Evolutionary conservation across 176 grass and related monocot species (phyloP).

Genomic region (Ampelocalamus luodianensis): DNA sequence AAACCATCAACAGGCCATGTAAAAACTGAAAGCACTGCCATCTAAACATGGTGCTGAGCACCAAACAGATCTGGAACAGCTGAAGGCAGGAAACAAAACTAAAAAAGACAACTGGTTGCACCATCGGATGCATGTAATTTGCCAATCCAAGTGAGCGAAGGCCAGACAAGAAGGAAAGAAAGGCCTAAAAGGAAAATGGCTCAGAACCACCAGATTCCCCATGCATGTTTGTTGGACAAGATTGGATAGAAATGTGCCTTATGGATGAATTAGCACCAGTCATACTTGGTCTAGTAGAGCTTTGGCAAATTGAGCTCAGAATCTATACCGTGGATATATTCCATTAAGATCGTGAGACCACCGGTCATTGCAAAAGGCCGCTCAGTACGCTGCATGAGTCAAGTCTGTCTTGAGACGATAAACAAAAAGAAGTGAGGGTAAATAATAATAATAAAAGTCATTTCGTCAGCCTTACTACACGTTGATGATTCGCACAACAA

Average conservation of each 20-base stretch:
- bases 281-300: constrained; percentile 27
- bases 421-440: not conserved
- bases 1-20: constrained; percentile 15
- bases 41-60: not conserved
- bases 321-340: constrained; percentile 40
- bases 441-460: not conserved
- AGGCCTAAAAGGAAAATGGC: not conserved
- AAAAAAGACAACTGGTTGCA: not conserved
- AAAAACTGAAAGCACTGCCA: not conserved
- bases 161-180: not conserved
- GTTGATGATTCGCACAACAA: not conserved
- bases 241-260: constrained; percentile 49
- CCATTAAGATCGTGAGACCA: not conserved
- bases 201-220: constrained; percentile 17
- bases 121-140: not conserved
- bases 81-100: not conserved
- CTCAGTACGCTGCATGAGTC: not conserved
- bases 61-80: not conserved
- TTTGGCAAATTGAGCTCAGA: constrained; percentile 14
- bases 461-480: not conserved
- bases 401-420: too few species aligned
- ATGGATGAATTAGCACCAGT: constrained; percentile 27
- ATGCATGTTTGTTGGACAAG: constrained; percentile 19
- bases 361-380: not conserved
- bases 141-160: not conserved